phyloP scores from a whole-genome alignment of 352 stramenopile genomes.

The Blastocystis sp. region DNA sequence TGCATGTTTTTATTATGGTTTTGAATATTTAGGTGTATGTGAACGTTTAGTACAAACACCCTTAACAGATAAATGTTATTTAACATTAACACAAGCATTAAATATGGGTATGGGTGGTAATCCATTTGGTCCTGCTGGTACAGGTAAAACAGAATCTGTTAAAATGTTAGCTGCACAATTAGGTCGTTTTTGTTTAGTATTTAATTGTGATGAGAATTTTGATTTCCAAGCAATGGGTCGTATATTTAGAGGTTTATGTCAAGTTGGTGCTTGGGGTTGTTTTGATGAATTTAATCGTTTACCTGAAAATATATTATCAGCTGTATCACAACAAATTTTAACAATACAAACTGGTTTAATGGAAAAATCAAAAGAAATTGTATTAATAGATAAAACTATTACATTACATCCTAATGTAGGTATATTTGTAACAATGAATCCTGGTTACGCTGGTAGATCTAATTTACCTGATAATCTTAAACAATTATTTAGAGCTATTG shows the following conservation, averaged over 20 bases:
- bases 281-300: constrained; percentile 99
- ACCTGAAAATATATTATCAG: constrained; percentile 92
- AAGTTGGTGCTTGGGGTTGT: constrained; percentile 96
- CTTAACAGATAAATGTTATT: constrained; percentile 94
- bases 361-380: constrained; percentile 55
- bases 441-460: constrained; percentile 87
- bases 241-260: constrained; percentile 95
- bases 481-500: constrained; percentile 93
- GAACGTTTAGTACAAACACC: constrained; percentile 96
- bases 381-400: constrained; percentile 79
- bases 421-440: constrained; percentile 99
- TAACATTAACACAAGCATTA: constrained; percentile 95
- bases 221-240: constrained; percentile 97
- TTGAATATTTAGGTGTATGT: constrained; percentile 98
- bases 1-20: constrained; percentile 90
- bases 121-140: constrained; percentile 87
- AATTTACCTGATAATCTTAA: constrained; percentile 94
- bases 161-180: constrained; percentile 94
- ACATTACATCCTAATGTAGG: constrained; percentile 83
- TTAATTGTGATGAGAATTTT: constrained; percentile 99
- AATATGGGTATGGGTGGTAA: constrained; percentile 93
- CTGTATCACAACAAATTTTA: constrained; percentile 97
- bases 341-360: constrained; percentile 90
- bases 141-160: constrained; percentile 98
- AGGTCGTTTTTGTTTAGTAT: constrained; percentile 94